phyloP scores from a whole-genome alignment of 345 rosid species.

The Eucalyptus lansdowneana region DNA sequence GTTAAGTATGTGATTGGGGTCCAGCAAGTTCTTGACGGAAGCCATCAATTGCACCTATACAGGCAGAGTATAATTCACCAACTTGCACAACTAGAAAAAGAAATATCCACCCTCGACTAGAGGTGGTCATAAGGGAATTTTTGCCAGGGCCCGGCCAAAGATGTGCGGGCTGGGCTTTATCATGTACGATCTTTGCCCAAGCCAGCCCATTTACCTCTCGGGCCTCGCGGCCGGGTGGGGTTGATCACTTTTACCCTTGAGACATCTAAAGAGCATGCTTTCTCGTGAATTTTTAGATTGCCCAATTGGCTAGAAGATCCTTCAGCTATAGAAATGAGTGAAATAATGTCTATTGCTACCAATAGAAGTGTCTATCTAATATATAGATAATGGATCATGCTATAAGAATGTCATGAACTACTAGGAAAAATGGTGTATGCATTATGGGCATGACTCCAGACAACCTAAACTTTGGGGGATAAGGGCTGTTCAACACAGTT shows the following conservation, averaged over 20 bases:
- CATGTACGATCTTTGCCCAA: not conserved
- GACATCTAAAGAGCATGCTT: not conserved
- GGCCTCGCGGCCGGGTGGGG: not conserved
- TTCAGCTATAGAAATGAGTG: not conserved
- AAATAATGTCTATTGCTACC: not conserved
- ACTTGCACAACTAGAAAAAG: not conserved
- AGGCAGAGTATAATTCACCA: not conserved
- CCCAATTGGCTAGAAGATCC: not conserved
- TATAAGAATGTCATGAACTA: not conserved
- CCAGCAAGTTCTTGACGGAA: conserved; percentile 68
- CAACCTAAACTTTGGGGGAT: not conserved
- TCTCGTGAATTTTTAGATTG: not conserved
- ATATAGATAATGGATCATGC: not conserved
- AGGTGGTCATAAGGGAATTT: not conserved
- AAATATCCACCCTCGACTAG: not conserved
- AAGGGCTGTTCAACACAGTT: not conserved
- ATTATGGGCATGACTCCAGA: not conserved
- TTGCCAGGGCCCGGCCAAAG: not conserved
- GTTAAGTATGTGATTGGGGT: conserved; percentile 74
- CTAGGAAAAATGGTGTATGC: not conserved
- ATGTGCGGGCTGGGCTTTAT: not conserved
- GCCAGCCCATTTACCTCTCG: not conserved
- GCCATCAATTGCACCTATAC: conserved; percentile 43
- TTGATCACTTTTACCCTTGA: not conserved
- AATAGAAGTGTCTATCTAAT: not conserved